These are phyloP conservation scores for Pholiota molesta DNA, from an alignment of 768 basidiomycete species.

Conservation along the genomic window DNA sequence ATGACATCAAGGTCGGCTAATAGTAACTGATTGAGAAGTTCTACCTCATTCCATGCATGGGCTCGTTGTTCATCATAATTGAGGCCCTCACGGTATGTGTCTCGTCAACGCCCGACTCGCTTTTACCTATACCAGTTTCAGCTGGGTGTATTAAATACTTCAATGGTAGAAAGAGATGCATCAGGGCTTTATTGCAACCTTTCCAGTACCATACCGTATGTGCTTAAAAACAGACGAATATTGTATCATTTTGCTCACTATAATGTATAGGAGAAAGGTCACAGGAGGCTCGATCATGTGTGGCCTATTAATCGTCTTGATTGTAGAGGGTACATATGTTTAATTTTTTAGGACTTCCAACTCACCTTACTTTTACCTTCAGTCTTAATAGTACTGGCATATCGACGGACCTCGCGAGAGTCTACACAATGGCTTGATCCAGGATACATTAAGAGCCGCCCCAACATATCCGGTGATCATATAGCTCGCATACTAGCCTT, in stretches of 20 bases:
- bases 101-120: not conserved
- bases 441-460: not conserved
- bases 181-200: constrained; percentile 8
- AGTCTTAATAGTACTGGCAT: not conserved
- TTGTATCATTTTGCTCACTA: not conserved
- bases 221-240: not conserved
- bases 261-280: not conserved
- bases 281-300: constrained; percentile 11
- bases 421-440: not conserved
- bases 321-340: constrained; percentile 10
- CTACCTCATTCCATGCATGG: constrained; percentile 3
- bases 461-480: not conserved
- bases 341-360: not conserved
- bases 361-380: not conserved
- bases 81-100: constrained; percentile 12
- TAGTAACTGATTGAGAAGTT: constrained; percentile 1
- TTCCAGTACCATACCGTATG: constrained; percentile 4
- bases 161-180: not conserved
- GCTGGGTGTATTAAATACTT: constrained; percentile 3
- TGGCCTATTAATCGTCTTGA: constrained; percentile 13
- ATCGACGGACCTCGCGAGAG: constrained; percentile 2
- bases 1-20: not conserved
- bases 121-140: not conserved
- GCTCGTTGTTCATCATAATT: constrained; percentile 7
- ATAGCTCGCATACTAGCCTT: constrained; percentile 4